Evolutionary conservation across 139 green algal genomes (phyloP).

Genomic region (Diplosphaera chodatii): DNA sequence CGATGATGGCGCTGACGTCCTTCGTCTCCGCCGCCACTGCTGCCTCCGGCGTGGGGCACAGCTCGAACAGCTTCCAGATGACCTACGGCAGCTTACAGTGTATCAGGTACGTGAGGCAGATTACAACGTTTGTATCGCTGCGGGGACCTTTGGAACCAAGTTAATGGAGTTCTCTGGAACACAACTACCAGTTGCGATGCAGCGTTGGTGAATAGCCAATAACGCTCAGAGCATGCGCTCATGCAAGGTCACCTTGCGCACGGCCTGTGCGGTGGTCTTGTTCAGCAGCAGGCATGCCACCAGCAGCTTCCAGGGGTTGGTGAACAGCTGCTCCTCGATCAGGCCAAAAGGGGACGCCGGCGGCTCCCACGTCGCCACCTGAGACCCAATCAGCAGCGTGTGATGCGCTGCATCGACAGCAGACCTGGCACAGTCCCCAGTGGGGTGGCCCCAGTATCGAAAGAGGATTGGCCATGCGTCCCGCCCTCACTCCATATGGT

Average conservation of each 20-base stretch:
- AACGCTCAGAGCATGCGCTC: background rate
- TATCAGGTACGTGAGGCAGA: no score
- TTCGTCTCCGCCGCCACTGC: constrained; percentile 26
- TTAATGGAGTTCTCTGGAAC: no score
- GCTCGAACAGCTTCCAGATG: constrained; percentile 71
- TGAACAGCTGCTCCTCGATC: constrained; percentile 81
- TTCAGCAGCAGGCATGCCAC: constrained; percentile 88
- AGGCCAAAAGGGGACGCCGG: constrained; percentile 65
- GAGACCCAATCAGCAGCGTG: no score
- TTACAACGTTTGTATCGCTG: no score
- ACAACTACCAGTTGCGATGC: no score
- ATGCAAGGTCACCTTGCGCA: constrained; percentile 3
- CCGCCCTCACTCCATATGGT: no score
- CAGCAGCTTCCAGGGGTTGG: constrained; percentile 87
- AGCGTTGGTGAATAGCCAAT: no score
- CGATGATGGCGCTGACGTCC: constrained; percentile 54
- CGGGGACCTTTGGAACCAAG: no score
- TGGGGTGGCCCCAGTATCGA: no score
- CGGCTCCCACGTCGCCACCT: constrained; percentile 47
- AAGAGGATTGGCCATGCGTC: no score
- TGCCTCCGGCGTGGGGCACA: constrained; percentile 59
- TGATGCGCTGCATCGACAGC: no score
- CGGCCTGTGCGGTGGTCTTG: constrained; percentile 70
- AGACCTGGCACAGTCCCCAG: no score
- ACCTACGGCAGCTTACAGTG: background rate